Percentiles rank a stretch among this genome's conserved stretches.
Evolutionary conservation across 352 stramenopile genomes (phyloP).

Genomic region (Thraustochytrium striatum): DNA sequence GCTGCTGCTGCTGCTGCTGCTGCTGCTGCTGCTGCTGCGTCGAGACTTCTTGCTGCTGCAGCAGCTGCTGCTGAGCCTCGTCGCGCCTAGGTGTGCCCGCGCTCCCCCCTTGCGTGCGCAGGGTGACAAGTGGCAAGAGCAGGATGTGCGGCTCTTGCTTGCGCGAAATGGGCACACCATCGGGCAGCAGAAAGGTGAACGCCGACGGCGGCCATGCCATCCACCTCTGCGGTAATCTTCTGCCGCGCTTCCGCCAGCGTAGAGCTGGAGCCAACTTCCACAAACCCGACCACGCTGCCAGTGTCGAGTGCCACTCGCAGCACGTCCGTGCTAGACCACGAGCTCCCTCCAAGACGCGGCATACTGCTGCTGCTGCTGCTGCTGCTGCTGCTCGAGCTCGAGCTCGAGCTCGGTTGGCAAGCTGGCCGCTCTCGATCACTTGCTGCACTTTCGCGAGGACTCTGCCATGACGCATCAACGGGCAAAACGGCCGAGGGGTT

Average conservation of each 20-base stretch:
- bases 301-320: slow-evolving; percentile 6
- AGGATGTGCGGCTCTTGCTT: slow-evolving; percentile 37
- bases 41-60: neutral
- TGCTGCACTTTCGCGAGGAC: too few species aligned
- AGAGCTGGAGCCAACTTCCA: slow-evolving; percentile 35
- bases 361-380: too few species aligned
- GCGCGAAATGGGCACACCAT: slow-evolving; percentile 36
- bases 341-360: too few species aligned
- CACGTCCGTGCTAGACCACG: slow-evolving; percentile 45
- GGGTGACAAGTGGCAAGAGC: slow-evolving; percentile 1
- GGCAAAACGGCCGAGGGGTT: neutral
- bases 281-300: slow-evolving; percentile 12
- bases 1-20: neutral
- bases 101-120: neutral
- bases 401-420: too few species aligned
- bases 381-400: too few species aligned
- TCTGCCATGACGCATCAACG: neutral
- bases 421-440: too few species aligned
- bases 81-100: too few species aligned
- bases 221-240: slow-evolving; percentile 39
- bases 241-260: slow-evolving; percentile 31
- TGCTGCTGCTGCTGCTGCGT: neutral
- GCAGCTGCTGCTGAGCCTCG: neutral
- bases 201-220: neutral
- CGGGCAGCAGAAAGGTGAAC: slow-evolving; percentile 37